These are phyloP conservation scores for Fusarium marasasianum DNA, from an alignment of 2,329 filamentous ascomycete genomes.

Conservation along the genomic window DNA sequence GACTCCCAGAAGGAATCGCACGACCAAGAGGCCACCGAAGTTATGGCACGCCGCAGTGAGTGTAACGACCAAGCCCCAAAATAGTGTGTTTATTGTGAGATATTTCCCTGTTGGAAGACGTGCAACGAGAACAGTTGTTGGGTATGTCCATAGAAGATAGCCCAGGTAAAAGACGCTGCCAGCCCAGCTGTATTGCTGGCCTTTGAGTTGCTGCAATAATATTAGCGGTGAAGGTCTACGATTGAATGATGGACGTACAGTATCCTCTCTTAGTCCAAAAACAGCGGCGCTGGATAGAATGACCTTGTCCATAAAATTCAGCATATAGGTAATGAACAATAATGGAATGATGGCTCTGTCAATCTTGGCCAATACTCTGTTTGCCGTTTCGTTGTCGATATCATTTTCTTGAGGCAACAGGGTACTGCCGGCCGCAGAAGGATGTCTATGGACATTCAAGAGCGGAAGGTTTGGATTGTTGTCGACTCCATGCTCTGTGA, in stretches of 20 bases:
- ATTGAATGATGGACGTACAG: constrained; percentile 32
- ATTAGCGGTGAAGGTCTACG: neutral
- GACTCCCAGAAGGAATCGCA: constrained; percentile 63
- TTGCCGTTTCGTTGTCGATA: constrained; percentile 29
- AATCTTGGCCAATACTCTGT: constrained; percentile 62
- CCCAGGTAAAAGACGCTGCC: constrained; percentile 52
- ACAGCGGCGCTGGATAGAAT: constrained; percentile 65
- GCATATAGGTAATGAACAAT: constrained; percentile 65
- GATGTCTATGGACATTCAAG: neutral
- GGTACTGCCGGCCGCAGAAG: neutral
- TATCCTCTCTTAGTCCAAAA: constrained; percentile 63
- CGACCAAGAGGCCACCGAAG: constrained; percentile 59
- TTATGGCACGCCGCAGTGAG: constrained; percentile 57
- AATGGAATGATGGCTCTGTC: constrained; percentile 65
- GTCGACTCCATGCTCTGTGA: neutral
- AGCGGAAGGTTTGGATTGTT: constrained; percentile 9
- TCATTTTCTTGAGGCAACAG: neutral
- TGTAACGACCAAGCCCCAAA: constrained; percentile 61
- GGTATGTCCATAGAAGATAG: constrained; percentile 62
- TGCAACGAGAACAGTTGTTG: constrained; percentile 59
- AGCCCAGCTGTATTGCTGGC: constrained; percentile 72
- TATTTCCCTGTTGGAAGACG: constrained; percentile 59
- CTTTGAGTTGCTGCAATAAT: constrained; percentile 38
- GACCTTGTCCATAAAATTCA: constrained; percentile 71
- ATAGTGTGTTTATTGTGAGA: constrained; percentile 56